phyloP scores from a whole-genome alignment of 495 filamentous ascomycete species.

The Aspergillus steynii region DNA sequence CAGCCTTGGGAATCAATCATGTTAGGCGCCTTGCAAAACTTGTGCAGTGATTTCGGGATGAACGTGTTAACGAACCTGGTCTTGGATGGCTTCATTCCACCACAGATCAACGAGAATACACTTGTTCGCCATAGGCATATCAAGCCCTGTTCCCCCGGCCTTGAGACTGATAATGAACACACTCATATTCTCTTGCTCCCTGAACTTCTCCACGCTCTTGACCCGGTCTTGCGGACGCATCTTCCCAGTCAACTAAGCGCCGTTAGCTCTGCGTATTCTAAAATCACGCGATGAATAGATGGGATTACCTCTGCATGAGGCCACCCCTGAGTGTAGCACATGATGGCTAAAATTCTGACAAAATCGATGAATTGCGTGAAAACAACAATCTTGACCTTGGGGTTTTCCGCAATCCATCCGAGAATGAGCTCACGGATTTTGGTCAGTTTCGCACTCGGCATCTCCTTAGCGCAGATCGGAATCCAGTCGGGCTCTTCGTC shows the following conservation, averaged over 20 bases:
- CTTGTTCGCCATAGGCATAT: conserved; percentile 56
- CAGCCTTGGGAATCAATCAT: conserved; percentile 44
- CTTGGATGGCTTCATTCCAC: conserved; percentile 55
- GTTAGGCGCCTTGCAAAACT: too few species aligned
- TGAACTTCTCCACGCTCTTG: conserved; percentile 30
- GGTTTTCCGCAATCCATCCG: conserved; percentile 34
- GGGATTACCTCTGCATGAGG: conserved; percentile 20
- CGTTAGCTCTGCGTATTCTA: conserved; percentile 2
- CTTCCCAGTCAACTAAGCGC: conserved; percentile 32
- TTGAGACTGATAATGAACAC: conserved; percentile 47
- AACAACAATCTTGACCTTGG: conserved; percentile 39
- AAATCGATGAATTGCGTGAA: conserved; percentile 41
- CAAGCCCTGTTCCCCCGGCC: conserved; percentile 51
- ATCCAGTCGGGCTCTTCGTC: conserved; percentile 32
- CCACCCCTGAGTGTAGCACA: conserved; percentile 34
- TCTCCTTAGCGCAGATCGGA: conserved; percentile 10
- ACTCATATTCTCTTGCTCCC: conserved; percentile 20
- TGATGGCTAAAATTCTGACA: conserved; percentile 25
- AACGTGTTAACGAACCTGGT: conserved; percentile 32
- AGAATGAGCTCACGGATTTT: conserved; percentile 30
- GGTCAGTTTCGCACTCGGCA: conserved; percentile 31
- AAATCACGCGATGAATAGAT: too few species aligned
- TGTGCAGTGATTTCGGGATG: too few species aligned
- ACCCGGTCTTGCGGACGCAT: conserved; percentile 28
- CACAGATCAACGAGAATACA: conserved; percentile 60